Base-by-base conservation (phyloP, 371 early-diverging fungal species). In the Haplosporangium sp. region DNA sequence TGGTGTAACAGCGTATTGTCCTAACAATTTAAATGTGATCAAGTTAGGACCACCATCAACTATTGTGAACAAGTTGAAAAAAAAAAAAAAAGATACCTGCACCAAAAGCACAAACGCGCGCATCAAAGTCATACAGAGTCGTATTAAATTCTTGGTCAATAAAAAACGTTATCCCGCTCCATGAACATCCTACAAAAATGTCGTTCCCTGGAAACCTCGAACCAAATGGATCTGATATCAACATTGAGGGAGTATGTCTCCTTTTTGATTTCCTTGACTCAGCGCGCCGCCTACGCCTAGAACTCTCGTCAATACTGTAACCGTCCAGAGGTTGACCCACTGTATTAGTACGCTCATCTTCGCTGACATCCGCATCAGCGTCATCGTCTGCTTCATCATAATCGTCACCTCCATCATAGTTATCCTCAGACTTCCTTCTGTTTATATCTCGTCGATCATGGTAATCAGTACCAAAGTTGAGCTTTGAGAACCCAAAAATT, bases 111-210 rank as follows among this genome's bases (percentile, higher is more conserved):
- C 92, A 93, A 10, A 94, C 94, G 9, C 93, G 90, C 9, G 92
- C 91, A 75, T 93, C 93, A 84, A 94, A 94, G 48, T 93, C 93
- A 77, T 94, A 94, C 63, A 91, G 90, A 37, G 91, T 87, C 0
- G 93, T 84, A 53, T 92, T 92, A 62, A 91, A 92, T 45, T 88
- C 81, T 84, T 88, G 76, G 47, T 90, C 87, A 67, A 94, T 91
- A 50, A 94, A 86, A 72, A 91, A 94, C 5, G 94, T 94, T 9
- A 90, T 86, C 5, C 94, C 94, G 39, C 93, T 91, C 94, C 94
- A 94, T 4, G 94, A 92, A 69, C 94, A 92, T 1, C 92, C 92
- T 2, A 94, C 94, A 85, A 94, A 88, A n/a, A 92, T 84, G 60
- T 94, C 94, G 35, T 88, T 84, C 6, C 84, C 71, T 81, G 48